Base-by-base conservation (phyloP, 192 early-diverging fungal species). In the Phlyctochytrium bullatum region DNA sequence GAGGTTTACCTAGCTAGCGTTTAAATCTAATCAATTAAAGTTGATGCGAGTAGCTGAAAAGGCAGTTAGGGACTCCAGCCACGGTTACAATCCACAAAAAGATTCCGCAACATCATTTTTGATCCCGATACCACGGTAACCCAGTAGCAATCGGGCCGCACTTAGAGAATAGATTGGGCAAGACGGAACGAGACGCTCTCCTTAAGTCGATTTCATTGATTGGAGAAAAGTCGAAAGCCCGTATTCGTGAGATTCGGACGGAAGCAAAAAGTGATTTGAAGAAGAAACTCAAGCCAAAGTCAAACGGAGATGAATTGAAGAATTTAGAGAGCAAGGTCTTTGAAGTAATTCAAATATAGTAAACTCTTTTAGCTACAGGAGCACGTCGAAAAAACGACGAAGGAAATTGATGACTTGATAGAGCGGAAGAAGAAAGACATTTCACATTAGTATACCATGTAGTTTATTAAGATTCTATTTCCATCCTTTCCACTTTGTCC, bases 81-180 rank as follows among this genome's bases (percentile, higher is more conserved):
- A 93, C 32, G 88, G 89, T 36, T 73, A 93, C 52, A 92, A 91
- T 70, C 91, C 93, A 27, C 28, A 36, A 28, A 81, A 88, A 61
- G 75, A 82, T 14, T 88, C 92, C 47, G 84, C 82, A 52, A 88
- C 86, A 62, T 78, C 83, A 17, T 62, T 93, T 34, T 77, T 85
- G 34, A 89, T 93, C 0, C 90, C 90, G 1, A 83, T 94, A 47
- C 93, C 90, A 66, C 91, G 90, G 88, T 85, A 85, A 71, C 69
- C 3, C 10, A 3, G 12, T 27, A 57, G 25, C 34, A 60, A 27
- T 52, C 25, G 23, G 24, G 24, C 34, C 2, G 25, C 16, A 0
- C 29, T 36, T n/a, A 34, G 30, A 14, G 1, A 1, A 16, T 16
- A 68, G 66, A 50, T 50, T 68, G 58, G 50, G 34, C 16, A 57